phyloP scores from a whole-genome alignment of 2,329 filamentous ascomycete genomes.

The Aspergillus proliferans region DNA sequence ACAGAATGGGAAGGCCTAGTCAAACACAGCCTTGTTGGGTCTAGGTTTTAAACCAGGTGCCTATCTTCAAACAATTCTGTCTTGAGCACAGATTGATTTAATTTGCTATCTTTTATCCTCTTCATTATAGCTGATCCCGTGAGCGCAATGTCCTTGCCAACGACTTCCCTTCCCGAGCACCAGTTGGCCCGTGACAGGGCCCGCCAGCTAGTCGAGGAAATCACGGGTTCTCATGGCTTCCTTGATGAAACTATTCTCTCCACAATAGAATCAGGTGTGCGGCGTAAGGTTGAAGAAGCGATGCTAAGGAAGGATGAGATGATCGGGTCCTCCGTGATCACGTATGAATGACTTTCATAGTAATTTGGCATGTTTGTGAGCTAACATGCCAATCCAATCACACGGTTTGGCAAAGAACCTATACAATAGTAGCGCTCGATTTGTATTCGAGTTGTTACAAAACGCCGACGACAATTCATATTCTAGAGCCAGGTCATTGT shows the following conservation, averaged over 20 bases:
- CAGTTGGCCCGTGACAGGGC: neutral
- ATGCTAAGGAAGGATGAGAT: slow-evolving; percentile 8
- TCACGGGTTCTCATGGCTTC: slow-evolving; percentile 4
- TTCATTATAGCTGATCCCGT: too few species aligned
- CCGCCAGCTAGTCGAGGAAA: slow-evolving; percentile 4
- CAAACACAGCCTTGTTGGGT: neutral
- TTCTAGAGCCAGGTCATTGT: slow-evolving; percentile 2
- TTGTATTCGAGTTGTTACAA: slow-evolving; percentile 33
- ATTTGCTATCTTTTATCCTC: neutral
- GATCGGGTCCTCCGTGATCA: slow-evolving; percentile 7
- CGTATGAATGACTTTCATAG: slow-evolving; percentile 1
- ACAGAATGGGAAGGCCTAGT: neutral
- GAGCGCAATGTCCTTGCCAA: neutral
- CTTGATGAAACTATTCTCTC: slow-evolving; percentile 2
- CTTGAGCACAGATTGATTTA: neutral
- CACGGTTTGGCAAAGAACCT: slow-evolving; percentile 13
- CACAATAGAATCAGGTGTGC: slow-evolving; percentile 1
- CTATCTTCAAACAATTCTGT: neutral
- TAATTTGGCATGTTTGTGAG: neutral
- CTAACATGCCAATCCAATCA: neutral
- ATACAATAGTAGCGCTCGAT: slow-evolving; percentile 17
- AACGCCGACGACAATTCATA: slow-evolving; percentile 41
- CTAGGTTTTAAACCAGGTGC: neutral
- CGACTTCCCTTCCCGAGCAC: neutral
- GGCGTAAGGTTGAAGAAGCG: slow-evolving; percentile 5